Base-by-base conservation (phyloP, 495 filamentous ascomycete species). In the Penicillium arizonense region DNA sequence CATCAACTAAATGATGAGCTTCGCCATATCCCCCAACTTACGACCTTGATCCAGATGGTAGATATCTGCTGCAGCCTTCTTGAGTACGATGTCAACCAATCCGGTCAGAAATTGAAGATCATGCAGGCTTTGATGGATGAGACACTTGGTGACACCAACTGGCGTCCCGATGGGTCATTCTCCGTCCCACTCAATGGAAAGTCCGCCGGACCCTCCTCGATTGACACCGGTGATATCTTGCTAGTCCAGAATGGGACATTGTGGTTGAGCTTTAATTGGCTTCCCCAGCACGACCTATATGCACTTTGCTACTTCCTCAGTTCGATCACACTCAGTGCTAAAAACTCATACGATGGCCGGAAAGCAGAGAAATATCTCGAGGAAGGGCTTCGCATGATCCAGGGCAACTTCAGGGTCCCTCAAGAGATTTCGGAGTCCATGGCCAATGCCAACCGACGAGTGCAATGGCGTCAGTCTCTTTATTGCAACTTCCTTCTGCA, bases 21-120 rank as follows among this genome's bases (percentile, higher is more conserved):
- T 36, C 78, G 82, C 33, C 75, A 82, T 32, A 81, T 91, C 26
- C 86, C 88, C 2, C 91, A 96, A 57, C 73, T 96, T 34, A 80
- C 81, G 39, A 80, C 85, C 0, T 61, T 97, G 20, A 72, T 86
- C 1, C 81, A 91, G 44, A 82, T 93, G 52, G 78, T 96, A 7
- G 91, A 97, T 67, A 82, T 97, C 20, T 83, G 83, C 16, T 95
- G 89, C 63, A 89, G 85, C 50, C 69, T 97, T 30, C 82, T 70
- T 58, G 73, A 80, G 30, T 78, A 77, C 37, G 79, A 82, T 37
- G 67, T 84, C 18, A 77, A 84, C 12, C 74, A 82, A 41, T 83
- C 88, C 14, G 68, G 78, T 14, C 75, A 83, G 30, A 95, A 96
- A 58, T 71, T 96, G 52, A 79, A 81, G 44, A 69, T 75, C 12